Base-by-base conservation (phyloP, 192 early-diverging fungal species). In the Umbelopsis ramanniana region DNA sequence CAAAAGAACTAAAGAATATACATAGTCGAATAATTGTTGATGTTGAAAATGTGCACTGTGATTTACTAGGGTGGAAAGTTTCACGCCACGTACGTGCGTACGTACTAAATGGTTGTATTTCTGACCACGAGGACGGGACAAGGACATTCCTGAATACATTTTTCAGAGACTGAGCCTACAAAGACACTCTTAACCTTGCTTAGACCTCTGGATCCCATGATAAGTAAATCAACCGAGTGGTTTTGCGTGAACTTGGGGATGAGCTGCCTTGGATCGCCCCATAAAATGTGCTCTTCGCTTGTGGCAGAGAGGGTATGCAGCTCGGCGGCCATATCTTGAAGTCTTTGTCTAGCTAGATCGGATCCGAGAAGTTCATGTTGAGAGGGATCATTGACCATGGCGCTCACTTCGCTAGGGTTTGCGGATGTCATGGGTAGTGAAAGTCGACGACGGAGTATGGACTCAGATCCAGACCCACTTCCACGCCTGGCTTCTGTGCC, bases 151-250 rank as follows among this genome's bases (percentile, higher is more conserved):
- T 79, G 69, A 6, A 79, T 12, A 68, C 77, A 79, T 19, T 52
- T 22, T 38, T 79, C 77, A 0, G 77, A 79, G 4, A 79, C 77
- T n/a, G 77, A 79, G 9, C 77, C 77, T 11, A 79, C 54, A 52
- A 79, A 68, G 19, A 79, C 77, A 45, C 71, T 76, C 50, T 76
- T 80, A 24, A 80, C 68, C 12, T 70, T 52, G 26, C 74, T 67
- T 15, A 80, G 50, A 52, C 78, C 78, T 43, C 78, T 66, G 11
- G 78, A 80, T n/a, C 78, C 78, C 8, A 80, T 70, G 22, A 80
- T 80, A 9, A 80, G 52, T 40, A 80, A 66, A 60, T 80, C 71
- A 4, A 80, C 78, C 9, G 70, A 69, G 19, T 72, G 52, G 17
- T 68, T 35, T 43, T 73, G 55, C 8, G 78, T 80, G 45, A 72